Evolutionary conservation across 2,329 filamentous ascomycete species (phyloP), one percentile per base, ranked within the genome.

Genomic region (Sphaerostilbella broomeana): DNA sequence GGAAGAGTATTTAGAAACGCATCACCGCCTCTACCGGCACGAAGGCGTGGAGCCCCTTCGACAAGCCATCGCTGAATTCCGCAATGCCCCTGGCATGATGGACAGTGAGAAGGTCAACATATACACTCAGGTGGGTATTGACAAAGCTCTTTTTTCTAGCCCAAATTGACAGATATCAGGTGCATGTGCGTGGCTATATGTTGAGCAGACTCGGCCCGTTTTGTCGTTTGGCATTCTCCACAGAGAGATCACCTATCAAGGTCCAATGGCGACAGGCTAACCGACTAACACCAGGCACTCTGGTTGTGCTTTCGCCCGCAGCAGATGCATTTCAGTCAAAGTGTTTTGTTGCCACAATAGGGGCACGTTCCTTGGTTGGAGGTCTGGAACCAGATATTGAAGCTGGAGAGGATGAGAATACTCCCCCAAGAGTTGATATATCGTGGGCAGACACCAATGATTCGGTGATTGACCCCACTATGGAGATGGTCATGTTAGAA

Each of bases 401-500:
- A 2, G 35, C 41, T 0, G 40, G 43, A 1, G 56, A 59, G 12
- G 39, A 44, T 10, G 37, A 46, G 1, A 42, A 46, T 6, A 53
- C 51, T 0, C 81, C 84, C 0, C 82, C 85, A 0, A 73, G 81
- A 22, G 72, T 95, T 12, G 86, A 95, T 48, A 65, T 95, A 0
- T 81, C 82, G 52, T 89, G 87, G 64, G 73, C 75, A 0, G 60
- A 72, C 6, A 52, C 68, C 0, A 63, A 75, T 3, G 75, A 88
- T 17, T 65, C 79, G 0, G 44, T 72, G 3, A 67, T 94, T 34
- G 83, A 95, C 51, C 79, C 86, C 0, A 70, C 73, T 12, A 59
- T 73, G 22, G 78, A 84, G 50, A 81, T 80, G 58, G 60, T 89
- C 9, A 94, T 95, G 85, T 64, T 95, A 0, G 86, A 95, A 54